A percentile compares a stretch with the other conserved stretches of the same genome.
Conservation (phyloP, 805 yeast genomes). For the Hanseniaspora nectarophila region DNA sequence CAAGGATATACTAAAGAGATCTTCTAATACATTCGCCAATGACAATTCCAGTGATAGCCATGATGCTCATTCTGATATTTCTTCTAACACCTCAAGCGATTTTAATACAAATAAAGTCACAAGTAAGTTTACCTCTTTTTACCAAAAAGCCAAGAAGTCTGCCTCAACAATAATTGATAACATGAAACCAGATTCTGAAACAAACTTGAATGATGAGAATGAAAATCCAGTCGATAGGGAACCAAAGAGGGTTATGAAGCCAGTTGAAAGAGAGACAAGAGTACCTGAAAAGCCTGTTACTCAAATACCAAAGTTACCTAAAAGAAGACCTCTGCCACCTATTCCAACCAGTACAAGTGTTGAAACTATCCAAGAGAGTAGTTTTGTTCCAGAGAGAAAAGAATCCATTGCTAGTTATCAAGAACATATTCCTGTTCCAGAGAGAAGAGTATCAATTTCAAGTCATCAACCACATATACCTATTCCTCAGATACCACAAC, state of each 20-base stretch:
- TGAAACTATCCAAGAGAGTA: not conserved
- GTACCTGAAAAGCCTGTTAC: not conserved
- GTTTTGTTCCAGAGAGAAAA: not conserved
- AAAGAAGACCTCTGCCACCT: slow-evolving; percentile 25
- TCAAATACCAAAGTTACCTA: slow-evolving; percentile 13
- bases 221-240: not conserved
- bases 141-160: slow-evolving; percentile 36
- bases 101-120: slow-evolving; percentile 31
- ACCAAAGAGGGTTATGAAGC: not conserved
- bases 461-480: too few relatives aligned
- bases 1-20: not conserved
- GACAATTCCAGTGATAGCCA: not conserved
- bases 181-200: not conserved
- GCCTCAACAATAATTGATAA: slow-evolving; percentile 9
- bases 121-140: slow-evolving; percentile 59
- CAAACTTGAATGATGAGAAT: slow-evolving; percentile 17
- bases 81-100: slow-evolving; percentile 18
- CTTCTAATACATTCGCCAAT: not conserved
- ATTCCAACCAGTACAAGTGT: slow-evolving; percentile 11
- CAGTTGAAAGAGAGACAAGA: not conserved
- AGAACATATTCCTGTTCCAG: too few relatives aligned
- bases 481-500: too few relatives aligned
- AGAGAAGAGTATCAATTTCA: too few relatives aligned
- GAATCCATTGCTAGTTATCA: too few relatives aligned
- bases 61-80: not conserved